Base-by-base conservation (phyloP, 2,329 filamentous ascomycete genomes). In the Cadophora gregata region DNA sequence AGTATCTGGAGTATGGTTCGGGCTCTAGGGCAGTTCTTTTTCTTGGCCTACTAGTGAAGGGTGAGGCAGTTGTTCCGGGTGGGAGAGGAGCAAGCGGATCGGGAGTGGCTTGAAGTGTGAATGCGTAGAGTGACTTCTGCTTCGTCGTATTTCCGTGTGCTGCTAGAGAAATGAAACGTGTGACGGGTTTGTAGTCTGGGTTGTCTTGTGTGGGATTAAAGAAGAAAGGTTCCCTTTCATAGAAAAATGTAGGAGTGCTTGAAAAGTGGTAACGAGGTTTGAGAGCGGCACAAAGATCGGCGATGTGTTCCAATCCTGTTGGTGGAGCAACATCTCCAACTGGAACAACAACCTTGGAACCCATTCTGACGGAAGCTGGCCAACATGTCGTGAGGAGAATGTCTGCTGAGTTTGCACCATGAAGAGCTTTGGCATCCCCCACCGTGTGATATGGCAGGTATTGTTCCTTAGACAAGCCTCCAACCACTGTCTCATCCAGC, bases 181-280 rank as follows among this genome's bases (percentile, higher is more conserved):
- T 98, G 10, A 96, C 79, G 1, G 83, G 81, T 70, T 85, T 84
- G 25, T 82, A 79, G 65, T 89, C 84, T 1, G 85, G 83, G 10
- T 81, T 79, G 47, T 84, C 83, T 38, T 82, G 79, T 38, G 80
- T 81, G 4, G 85, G 83, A 25, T 80, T 70, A 76, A 97, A 90
- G 75, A 96, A 89, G 81, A 97, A 99, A 0, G 95, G 93, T 78
- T 98, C 96, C 64, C 96, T 89, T 80, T 99, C 95, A 77, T 90
- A 98, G 73, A 89, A 89, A 7, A 84, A 80, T 9, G 77, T 78
- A 0, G 87, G 84, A 0, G 92, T 92, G 3, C 86, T 83, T 1
- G 92, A 88, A 75, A 98, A 89, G 78, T 98, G 94, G 76, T 99
- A 99, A 31, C 92, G 89, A n/a, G 96, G 96, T 77, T 93, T 96